A percentile compares a stretch with the other conserved stretches of the same genome.
phyloP scores from a whole-genome alignment of 2,329 filamentous ascomycete species.

The Arthroderma sp. region DNA sequence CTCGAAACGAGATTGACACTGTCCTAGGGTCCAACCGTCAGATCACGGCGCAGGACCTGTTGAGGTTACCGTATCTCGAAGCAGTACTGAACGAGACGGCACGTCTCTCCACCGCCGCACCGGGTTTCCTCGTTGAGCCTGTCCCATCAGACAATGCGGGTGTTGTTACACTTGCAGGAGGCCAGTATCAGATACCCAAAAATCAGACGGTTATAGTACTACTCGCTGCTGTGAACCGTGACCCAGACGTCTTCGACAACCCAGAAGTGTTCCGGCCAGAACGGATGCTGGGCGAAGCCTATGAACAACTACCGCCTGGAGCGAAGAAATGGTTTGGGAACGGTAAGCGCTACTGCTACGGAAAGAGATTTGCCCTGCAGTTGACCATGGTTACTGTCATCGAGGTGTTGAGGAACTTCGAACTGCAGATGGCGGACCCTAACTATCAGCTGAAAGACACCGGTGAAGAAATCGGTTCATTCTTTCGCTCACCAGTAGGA shows the following conservation, averaged over 20 bases:
- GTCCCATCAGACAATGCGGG: slow-evolving; percentile 33
- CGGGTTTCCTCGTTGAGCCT: slow-evolving; percentile 44
- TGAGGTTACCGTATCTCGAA: slow-evolving; percentile 53
- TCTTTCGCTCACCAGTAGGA: slow-evolving; percentile 40
- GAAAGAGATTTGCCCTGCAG: slow-evolving; percentile 61
- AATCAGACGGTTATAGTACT: slow-evolving; percentile 43
- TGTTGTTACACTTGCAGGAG: slow-evolving; percentile 41
- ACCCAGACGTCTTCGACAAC: slow-evolving; percentile 53
- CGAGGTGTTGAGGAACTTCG: slow-evolving; percentile 57
- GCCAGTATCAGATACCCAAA: slow-evolving; percentile 49
- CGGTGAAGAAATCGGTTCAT: slow-evolving; percentile 33
- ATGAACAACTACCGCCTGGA: slow-evolving; percentile 50
- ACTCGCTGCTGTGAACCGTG: slow-evolving; percentile 48
- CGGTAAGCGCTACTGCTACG: slow-evolving; percentile 58
- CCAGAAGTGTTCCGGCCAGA: slow-evolving; percentile 57
- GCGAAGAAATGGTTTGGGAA: slow-evolving; percentile 64
- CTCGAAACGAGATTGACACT: slow-evolving; percentile 55
- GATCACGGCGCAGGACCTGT: slow-evolving; percentile 44
- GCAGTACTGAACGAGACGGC: slow-evolving; percentile 57
- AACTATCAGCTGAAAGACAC: slow-evolving; percentile 32
- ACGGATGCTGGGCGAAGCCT: slow-evolving; percentile 58
- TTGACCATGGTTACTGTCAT: slow-evolving; percentile 53
- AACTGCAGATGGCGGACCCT: slow-evolving; percentile 51
- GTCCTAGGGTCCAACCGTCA: slow-evolving; percentile 52
- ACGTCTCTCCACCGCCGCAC: slow-evolving; percentile 50